Evolutionary conservation across 768 basidiomycete species (phyloP).

Genomic region (Hericium alpestre): DNA sequence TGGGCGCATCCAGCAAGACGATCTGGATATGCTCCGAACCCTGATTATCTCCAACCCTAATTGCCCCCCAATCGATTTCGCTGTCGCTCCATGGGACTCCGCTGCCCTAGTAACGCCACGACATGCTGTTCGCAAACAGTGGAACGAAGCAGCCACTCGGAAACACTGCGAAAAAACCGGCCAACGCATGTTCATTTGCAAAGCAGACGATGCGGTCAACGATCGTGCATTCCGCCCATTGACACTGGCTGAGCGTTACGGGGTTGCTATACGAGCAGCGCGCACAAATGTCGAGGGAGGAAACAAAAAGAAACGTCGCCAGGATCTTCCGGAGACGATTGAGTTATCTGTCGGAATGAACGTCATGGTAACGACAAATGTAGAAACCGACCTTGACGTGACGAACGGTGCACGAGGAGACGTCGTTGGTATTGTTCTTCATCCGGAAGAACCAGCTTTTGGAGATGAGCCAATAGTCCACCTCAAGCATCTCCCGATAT

Average conservation of each 20-base stretch:
- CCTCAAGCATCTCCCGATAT: slow-evolving; percentile 20
- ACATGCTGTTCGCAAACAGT: slow-evolving; percentile 23
- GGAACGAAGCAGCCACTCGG: slow-evolving; percentile 24
- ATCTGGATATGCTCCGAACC: no score
- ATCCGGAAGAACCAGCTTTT: slow-evolving; percentile 18
- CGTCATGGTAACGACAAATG: slow-evolving; percentile 29
- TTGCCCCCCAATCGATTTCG: no score
- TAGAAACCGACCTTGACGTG: slow-evolving; percentile 31
- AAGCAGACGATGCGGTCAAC: slow-evolving; percentile 20
- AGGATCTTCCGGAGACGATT: slow-evolving; percentile 12
- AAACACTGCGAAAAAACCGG: slow-evolving; percentile 16
- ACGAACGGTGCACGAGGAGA: slow-evolving; percentile 27
- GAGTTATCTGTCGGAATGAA: slow-evolving; percentile 25
- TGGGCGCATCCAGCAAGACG: no score
- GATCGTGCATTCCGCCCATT: slow-evolving; percentile 5
- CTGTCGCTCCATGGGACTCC: slow-evolving; percentile 20
- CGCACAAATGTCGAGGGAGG: neutral
- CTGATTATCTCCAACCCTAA: no score
- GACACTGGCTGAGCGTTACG: no score
- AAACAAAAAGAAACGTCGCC: neutral
- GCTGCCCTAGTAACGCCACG: slow-evolving; percentile 27
- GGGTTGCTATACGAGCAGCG: slow-evolving; percentile 8
- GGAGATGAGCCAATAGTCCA: slow-evolving; percentile 10
- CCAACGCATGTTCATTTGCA: slow-evolving; percentile 17
- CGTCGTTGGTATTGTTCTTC: slow-evolving; percentile 23